Conservation (phyloP, 177 flowering plant species). For the Tripterygium wilfordii region DNA sequence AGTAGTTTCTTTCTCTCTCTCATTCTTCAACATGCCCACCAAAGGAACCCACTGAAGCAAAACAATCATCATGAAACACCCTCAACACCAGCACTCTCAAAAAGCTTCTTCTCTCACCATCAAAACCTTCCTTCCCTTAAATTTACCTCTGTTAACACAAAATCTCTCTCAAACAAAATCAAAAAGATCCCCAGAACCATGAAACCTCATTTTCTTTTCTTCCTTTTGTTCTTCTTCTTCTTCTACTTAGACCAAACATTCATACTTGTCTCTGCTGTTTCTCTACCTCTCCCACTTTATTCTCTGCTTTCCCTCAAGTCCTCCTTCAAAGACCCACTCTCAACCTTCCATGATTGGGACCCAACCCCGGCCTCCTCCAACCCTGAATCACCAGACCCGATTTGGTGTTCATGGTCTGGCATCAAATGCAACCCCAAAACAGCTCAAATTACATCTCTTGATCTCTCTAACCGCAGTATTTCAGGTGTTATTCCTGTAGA, state of each 20-base stretch:
- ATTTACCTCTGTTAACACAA: constrained; percentile 35
- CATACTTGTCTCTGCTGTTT: constrained; percentile 15
- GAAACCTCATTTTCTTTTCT: constrained; percentile 21
- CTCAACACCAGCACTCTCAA: constrained; percentile 56
- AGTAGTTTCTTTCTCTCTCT: constrained; percentile 4
- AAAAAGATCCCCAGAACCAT: constrained; percentile 31
- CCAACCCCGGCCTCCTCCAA: constrained; percentile 14
- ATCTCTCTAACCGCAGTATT: constrained; percentile 66
- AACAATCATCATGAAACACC: constrained; percentile 53
- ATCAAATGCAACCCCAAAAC: constrained; percentile 49
- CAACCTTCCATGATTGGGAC: constrained; percentile 61
- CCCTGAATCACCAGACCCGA: constrained; percentile 18
- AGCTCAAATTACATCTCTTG: constrained; percentile 40
- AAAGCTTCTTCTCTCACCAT: constrained; percentile 39
- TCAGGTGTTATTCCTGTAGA: constrained; percentile 62
- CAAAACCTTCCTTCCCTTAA: constrained; percentile 50
- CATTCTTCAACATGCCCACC: too few relatives aligned
- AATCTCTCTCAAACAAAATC: constrained; percentile 17
- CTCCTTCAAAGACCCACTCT: constrained; percentile 61
- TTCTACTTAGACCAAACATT: constrained; percentile 4
- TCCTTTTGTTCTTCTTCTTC: constrained; percentile 7
- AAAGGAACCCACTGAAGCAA: constrained; percentile 28
- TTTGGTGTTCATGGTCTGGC: constrained; percentile 92
- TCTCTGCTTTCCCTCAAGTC: constrained; percentile 71
- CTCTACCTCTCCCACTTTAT: constrained; percentile 38